A percentile compares a stretch with the other conserved stretches of the same genome.
Conservation (phyloP, 1,139 yeast genomes). For the Protomyces macrosporus region DNA sequence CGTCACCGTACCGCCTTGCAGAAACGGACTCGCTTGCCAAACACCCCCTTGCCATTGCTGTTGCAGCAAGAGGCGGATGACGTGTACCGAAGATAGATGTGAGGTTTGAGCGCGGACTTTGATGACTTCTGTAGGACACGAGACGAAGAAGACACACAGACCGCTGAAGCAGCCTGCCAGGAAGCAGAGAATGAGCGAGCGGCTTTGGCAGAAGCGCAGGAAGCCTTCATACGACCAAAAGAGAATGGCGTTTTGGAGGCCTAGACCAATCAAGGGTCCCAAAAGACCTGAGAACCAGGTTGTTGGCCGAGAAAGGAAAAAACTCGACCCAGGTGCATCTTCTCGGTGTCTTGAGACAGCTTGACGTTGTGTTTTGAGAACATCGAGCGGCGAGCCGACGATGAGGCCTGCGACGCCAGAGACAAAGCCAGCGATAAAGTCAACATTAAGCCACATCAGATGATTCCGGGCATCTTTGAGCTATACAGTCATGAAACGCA, state of each 20-base stretch:
- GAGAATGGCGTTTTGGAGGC: constrained; percentile 31
- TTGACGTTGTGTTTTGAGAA: constrained; percentile 33
- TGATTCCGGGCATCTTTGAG: neutral
- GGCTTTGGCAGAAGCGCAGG: neutral
- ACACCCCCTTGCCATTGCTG: constrained; percentile 31
- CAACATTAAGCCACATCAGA: neutral
- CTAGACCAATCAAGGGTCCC: constrained; percentile 33
- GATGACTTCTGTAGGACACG: constrained; percentile 33
- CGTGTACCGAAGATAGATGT: constrained; percentile 25
- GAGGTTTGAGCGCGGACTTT: constrained; percentile 32
- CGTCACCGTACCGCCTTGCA: constrained; percentile 31
- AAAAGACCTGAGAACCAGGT: constrained; percentile 32
- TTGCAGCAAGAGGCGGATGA: constrained; percentile 19
- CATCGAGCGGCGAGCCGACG: constrained; percentile 34
- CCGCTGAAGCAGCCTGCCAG: constrained; percentile 33
- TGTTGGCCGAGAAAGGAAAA: neutral
- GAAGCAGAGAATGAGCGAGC: neutral
- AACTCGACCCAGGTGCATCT: neutral
- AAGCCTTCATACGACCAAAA: constrained; percentile 14
- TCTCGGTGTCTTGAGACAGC: neutral
- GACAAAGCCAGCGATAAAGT: constrained; percentile 32
- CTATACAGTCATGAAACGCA: neutral
- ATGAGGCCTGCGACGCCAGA: constrained; percentile 34
- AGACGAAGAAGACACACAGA: constrained; percentile 31
- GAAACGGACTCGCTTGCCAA: constrained; percentile 31